These are phyloP conservation scores for Podospora comata DNA, from an alignment of 495 filamentous ascomycete genomes.

Conservation along the genomic window DNA sequence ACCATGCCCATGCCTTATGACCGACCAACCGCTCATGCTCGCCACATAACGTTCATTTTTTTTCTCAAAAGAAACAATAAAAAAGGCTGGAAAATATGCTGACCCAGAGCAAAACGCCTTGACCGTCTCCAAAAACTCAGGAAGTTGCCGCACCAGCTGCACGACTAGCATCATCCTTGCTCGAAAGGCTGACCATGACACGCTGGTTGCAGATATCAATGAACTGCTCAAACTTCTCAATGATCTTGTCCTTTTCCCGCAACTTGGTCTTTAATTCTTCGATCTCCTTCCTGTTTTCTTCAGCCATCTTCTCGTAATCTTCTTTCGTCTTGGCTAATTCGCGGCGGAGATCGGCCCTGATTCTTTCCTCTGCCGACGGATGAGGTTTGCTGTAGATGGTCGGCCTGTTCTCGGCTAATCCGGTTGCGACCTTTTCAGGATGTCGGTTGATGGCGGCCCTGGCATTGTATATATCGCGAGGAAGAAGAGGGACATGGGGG, in stretches of 20 bases:
- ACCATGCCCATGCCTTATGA: conserved; percentile 1
- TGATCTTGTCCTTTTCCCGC: conserved; percentile 52
- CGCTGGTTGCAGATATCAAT: conserved; percentile 59
- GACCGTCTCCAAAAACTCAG: conserved; percentile 4
- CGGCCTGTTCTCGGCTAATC: conserved; percentile 49
- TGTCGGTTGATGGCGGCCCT: conserved; percentile 57
- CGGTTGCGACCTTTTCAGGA: conserved; percentile 51
- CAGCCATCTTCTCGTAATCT: conserved; percentile 46
- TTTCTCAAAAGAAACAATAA: conserved; percentile 1
- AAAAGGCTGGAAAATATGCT: neutral
- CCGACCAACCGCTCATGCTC: conserved; percentile 6
- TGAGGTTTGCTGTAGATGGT: conserved; percentile 57
- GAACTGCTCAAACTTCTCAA: conserved; percentile 57
- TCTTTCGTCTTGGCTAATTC: conserved; percentile 49
- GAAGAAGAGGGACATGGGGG: conserved; percentile 52
- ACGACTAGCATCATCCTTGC: conserved; percentile 30
- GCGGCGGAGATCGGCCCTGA: conserved; percentile 51
- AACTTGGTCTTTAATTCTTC: conserved; percentile 48
- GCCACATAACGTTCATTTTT: conserved; percentile 4
- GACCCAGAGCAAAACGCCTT: conserved; percentile 5
- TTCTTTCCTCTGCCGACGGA: conserved; percentile 54
- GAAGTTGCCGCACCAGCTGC: conserved; percentile 13
- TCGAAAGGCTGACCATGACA: conserved; percentile 47
- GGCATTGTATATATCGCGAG: conserved; percentile 57
- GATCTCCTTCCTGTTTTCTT: conserved; percentile 48